Evolutionary conservation across 192 early-diverging fungal genomes (phyloP).

Genomic region (Obelidium mucronatum): DNA sequence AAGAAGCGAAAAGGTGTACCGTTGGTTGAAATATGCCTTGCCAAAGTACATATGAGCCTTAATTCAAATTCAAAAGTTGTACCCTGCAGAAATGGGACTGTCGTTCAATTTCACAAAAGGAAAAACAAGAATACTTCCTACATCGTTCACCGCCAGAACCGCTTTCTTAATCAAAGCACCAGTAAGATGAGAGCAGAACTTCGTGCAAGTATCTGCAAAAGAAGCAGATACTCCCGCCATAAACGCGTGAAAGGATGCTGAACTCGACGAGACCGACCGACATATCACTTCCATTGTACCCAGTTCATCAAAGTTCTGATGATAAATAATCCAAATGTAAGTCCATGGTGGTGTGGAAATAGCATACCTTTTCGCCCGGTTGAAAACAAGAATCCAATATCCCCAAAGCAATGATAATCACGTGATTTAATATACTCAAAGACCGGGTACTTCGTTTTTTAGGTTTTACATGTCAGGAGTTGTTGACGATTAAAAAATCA

Average conservation of each 20-base stretch:
- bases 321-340: not conserved
- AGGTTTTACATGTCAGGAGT: no score
- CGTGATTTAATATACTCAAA: no score
- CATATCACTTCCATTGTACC: constrained; percentile 3
- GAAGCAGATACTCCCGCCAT: not conserved
- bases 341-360: not conserved
- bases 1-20: not conserved
- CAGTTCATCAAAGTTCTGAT: not conserved
- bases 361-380: not conserved
- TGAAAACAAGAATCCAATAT: constrained; percentile 11
- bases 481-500: no score
- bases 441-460: no score
- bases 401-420: not conserved
- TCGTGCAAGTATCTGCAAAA: not conserved
- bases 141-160: no score
- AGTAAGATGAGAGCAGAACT: not conserved
- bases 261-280: not conserved
- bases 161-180: not conserved
- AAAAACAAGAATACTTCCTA: no score
- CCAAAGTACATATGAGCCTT: not conserved
- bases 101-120: no score
- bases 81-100: not conserved
- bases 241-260: not conserved
- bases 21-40: not conserved
- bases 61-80: not conserved